These are phyloP conservation scores for Suillus tomentosus DNA, from an alignment of 768 basidiomycete species.

Conservation along the genomic window DNA sequence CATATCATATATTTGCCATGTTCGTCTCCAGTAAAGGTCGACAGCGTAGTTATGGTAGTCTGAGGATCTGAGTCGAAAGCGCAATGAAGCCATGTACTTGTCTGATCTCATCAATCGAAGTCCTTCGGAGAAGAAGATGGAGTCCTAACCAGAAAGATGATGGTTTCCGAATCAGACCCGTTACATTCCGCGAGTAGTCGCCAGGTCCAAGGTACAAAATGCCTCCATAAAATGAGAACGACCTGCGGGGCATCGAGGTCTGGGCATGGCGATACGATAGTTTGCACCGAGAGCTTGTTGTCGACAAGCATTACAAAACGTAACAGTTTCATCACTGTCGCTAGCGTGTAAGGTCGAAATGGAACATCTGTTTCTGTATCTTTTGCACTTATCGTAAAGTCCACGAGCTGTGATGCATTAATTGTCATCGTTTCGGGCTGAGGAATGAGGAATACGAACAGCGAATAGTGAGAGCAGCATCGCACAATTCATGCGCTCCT, in stretches of 20 bases:
- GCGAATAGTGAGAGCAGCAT: constrained; percentile 40
- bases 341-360: constrained; percentile 50
- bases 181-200: constrained; percentile 58
- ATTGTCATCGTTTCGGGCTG: background rate
- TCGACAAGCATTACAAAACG: constrained; percentile 39
- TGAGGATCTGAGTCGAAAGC: background rate
- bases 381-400: constrained; percentile 15
- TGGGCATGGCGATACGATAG: constrained; percentile 17
- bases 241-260: constrained; percentile 44
- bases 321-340: constrained; percentile 47
- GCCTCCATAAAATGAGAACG: constrained; percentile 61
- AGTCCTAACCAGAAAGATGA: constrained; percentile 49
- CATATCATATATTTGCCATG: constrained; percentile 3
- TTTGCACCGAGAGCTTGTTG: constrained; percentile 14
- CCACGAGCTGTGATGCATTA: constrained; percentile 23
- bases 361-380: constrained; percentile 15
- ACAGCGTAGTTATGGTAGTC: background rate
- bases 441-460: constrained; percentile 24
- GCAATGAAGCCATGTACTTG: constrained; percentile 54
- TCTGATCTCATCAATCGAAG: constrained; percentile 37
- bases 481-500: constrained; percentile 35
- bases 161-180: constrained; percentile 47
- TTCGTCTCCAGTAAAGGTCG: constrained; percentile 1
- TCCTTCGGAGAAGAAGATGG: background rate
- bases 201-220: constrained; percentile 67